Percentiles rank a stretch among this genome's conserved stretches.
phyloP scores from a whole-genome alignment of 495 filamentous ascomycete species.

The Platismatia glauca region DNA sequence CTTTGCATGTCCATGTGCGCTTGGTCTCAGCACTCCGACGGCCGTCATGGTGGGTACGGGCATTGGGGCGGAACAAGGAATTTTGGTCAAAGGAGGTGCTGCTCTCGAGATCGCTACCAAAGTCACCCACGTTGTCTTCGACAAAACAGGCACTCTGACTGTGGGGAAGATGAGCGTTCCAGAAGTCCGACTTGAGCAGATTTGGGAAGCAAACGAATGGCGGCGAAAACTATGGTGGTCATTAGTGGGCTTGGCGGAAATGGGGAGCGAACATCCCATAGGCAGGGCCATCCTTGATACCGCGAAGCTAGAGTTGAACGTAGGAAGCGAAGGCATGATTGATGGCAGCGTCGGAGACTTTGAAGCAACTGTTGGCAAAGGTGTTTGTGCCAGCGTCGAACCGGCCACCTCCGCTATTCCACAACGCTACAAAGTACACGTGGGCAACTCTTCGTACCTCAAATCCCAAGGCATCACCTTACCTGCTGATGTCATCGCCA shows the following conservation, averaged over 20 bases:
- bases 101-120: conserved; percentile 88
- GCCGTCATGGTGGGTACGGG: conserved; percentile 99
- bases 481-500: conserved; percentile 35
- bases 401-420: conserved; percentile 57
- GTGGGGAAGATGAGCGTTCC: conserved; percentile 90
- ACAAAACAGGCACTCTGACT: conserved; percentile 96
- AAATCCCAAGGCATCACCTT: conserved; percentile 56
- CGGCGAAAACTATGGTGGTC: conserved; percentile 83
- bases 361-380: conserved; percentile 72
- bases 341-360: conserved; percentile 82
- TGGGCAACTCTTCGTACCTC: conserved; percentile 77
- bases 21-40: conserved; percentile 89
- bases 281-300: conserved; percentile 71
- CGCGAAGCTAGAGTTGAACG: conserved; percentile 63
- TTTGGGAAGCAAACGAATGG: conserved; percentile 62
- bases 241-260: conserved; percentile 84
- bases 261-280: conserved; percentile 90
- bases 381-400: conserved; percentile 74
- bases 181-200: conserved; percentile 51
- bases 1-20: conserved; percentile 92
- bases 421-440: conserved; percentile 62
- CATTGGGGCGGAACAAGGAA: conserved; percentile 92
- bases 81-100: conserved; percentile 91
- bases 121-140: conserved; percentile 89
- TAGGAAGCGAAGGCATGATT: conserved; percentile 62